A percentile compares a stretch with the other conserved stretches of the same genome.
Conservation (phyloP, 1,284 basidiomycete genomes). For the Rhizoctonia solani region DNA sequence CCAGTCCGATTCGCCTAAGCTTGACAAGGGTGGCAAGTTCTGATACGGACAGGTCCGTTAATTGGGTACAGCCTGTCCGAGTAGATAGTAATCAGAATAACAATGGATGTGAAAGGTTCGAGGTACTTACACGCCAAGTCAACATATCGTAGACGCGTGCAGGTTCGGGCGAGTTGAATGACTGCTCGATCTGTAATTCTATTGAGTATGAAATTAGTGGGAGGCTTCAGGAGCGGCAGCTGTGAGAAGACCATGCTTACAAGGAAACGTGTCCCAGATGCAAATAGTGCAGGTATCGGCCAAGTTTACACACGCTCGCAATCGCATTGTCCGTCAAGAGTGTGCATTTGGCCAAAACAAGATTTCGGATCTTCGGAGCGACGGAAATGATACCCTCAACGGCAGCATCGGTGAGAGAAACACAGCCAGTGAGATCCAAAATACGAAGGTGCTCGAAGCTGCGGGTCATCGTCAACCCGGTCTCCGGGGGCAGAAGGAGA, state of each 20-base stretch:
- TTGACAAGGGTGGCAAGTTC: conserved; percentile 90
- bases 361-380: conserved; percentile 88
- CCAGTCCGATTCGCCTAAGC: conserved; percentile 91
- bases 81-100: conserved; percentile 27
- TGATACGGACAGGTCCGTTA: conserved; percentile 94
- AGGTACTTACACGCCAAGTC: conserved; percentile 87
- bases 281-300: conserved; percentile 91
- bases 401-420: conserved; percentile 81
- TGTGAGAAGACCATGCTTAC: conserved; percentile 47
- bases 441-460: conserved; percentile 82
- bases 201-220: conserved; percentile 32
- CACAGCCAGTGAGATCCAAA: conserved; percentile 88
- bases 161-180: conserved; percentile 79
- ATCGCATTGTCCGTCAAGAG: conserved; percentile 85
- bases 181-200: conserved; percentile 92
- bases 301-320: conserved; percentile 83
- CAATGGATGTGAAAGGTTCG: conserved; percentile 13
- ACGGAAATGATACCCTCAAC: conserved; percentile 88
- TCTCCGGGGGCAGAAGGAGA: conserved; percentile 4
- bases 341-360: conserved; percentile 91
- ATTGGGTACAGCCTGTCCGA: conserved; percentile 72
- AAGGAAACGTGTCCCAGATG: conserved; percentile 88
- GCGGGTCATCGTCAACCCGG: conserved; percentile 65
- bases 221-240: not conserved
- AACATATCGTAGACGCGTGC: conserved; percentile 93